Base-by-base conservation (phyloP, 345 rosid species). In the Alliaria petiolata region DNA sequence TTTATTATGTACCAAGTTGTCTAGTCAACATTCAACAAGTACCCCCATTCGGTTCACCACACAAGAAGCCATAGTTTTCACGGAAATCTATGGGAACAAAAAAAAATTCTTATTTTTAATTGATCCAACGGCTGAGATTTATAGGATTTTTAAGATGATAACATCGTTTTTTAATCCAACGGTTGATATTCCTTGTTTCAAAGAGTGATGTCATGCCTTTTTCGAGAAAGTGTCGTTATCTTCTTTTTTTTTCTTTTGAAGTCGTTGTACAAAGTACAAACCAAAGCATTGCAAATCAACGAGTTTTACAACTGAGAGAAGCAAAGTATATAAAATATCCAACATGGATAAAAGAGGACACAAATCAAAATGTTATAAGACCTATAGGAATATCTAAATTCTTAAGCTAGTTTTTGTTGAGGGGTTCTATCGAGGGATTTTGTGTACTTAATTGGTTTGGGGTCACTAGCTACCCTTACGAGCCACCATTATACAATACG, bases 1-100 rank as follows among this genome's bases (percentile, higher is more conserved):
- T 35, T 60, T 25, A 59, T 30, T 39, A 40, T 58, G 61, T 40
- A 49, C 62, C 61, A 60, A 22, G 25, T 67, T n/a, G n/a, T 74
- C 42, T 39, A 13, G 61, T 73, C 60, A 66, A n/a, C n/a, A n/a
- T n/a, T n/a, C n/a, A n/a, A 66, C 57, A 35, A 12, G 39, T 20
- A 53, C 42, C n/a, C n/a, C 31, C 43, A 49, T 22, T 71, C 8
- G 62, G 45, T 71, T 70, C 17, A 31, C 25, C 66, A 28, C 10
- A 42, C 10, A 9, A 55, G 3, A 2, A n/a, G 38, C 16, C 10
- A n/a, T 13, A 5, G 3, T 30, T 20, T 34, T 52, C 19, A 46
- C 50, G 25, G 25, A 16, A 44, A 44, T 44, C 49, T 44, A 45
- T 15, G 16, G 1, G 10, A 17, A 5, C 1, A 7, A 15, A 15